Percentiles rank a stretch among this genome's conserved stretches.
phyloP scores from a whole-genome alignment of 306 rosid genomes.

The Medicago arabica region DNA sequence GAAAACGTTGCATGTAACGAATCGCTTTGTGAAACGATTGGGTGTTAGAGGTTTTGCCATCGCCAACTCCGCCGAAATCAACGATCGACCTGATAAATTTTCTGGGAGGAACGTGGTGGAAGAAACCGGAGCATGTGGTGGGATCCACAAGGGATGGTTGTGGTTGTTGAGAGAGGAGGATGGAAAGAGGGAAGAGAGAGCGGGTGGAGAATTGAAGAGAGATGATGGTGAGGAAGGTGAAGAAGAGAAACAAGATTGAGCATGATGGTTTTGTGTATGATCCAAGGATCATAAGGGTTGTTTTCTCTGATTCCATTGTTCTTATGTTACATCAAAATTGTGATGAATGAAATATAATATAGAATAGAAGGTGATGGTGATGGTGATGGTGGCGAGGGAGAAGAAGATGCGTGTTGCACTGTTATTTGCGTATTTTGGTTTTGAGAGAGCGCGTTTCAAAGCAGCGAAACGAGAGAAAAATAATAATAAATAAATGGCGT shows the following conservation, averaged over 20 bases:
- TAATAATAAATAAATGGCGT: too few relatives aligned
- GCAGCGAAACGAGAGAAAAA: not conserved
- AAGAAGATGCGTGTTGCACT: constrained; percentile 13
- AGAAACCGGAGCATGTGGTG: constrained; percentile 57
- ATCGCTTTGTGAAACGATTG: constrained; percentile 70
- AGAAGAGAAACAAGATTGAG: constrained; percentile 51
- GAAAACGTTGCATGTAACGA: constrained; percentile 64
- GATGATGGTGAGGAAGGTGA: constrained; percentile 56
- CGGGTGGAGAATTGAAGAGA: constrained; percentile 58
- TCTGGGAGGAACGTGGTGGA: constrained; percentile 39
- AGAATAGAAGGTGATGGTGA: too few relatives aligned
- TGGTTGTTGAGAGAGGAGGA: constrained; percentile 5
- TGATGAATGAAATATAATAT: not conserved
- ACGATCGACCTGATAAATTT: constrained; percentile 60
- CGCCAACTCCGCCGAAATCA: constrained; percentile 87
- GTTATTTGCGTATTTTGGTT: not conserved
- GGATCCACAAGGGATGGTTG: not conserved
- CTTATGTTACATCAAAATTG: not conserved
- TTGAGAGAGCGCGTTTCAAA: not conserved
- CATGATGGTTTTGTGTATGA: constrained; percentile 51
- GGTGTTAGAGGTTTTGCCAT: constrained; percentile 80
- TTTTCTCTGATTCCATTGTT: constrained; percentile 64
- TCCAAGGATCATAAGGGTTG: constrained; percentile 29
- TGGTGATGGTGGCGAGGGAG: not conserved
- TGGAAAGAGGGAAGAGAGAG: constrained; percentile 49